These are phyloP conservation scores for Epichloe amarillans DNA, from an alignment of 2,329 filamentous ascomycete species.

Conservation along the genomic window DNA sequence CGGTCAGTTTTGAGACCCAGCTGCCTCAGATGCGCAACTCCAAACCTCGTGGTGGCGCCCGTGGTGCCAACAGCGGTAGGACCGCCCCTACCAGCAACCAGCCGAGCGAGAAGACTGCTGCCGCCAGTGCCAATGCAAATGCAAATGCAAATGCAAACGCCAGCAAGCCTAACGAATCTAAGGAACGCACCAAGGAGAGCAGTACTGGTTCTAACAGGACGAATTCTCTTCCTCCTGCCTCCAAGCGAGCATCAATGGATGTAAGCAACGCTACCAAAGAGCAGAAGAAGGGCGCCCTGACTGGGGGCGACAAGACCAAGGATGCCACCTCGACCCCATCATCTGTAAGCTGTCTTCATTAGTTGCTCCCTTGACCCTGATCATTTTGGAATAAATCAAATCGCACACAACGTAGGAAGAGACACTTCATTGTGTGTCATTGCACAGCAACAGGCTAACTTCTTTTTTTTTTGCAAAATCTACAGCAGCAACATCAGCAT, in stretches of 20 bases:
- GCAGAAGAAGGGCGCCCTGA: constrained; percentile 29
- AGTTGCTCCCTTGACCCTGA: background rate
- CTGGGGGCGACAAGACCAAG: constrained; percentile 28
- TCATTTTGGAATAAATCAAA: background rate
- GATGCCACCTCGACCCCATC: constrained; percentile 19
- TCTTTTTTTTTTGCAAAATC: background rate
- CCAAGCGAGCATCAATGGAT: constrained; percentile 34
- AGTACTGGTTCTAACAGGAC: constrained; percentile 21
- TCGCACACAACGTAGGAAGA: background rate
- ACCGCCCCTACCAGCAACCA: constrained; percentile 20
- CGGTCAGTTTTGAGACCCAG: constrained; percentile 76
- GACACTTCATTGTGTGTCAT: background rate
- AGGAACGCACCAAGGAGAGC: constrained; percentile 24
- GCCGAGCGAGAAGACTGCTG: constrained; percentile 24
- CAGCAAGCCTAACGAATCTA: constrained; percentile 21
- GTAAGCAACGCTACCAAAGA: constrained; percentile 24
- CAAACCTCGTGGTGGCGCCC: constrained; percentile 36
- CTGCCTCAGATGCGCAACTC: constrained; percentile 42
- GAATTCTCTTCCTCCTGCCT: constrained; percentile 21
- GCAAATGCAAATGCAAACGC: constrained; percentile 13
- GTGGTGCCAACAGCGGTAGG: constrained; percentile 27
- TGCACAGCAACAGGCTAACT: background rate
- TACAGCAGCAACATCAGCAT: background rate
- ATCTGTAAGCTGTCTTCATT: constrained; percentile 24
- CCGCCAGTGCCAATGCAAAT: constrained; percentile 8